Evolutionary conservation across 179 eudicot species (phyloP), one percentile per base, ranked within the genome.

Genomic region (Vitellaria paradoxa): DNA sequence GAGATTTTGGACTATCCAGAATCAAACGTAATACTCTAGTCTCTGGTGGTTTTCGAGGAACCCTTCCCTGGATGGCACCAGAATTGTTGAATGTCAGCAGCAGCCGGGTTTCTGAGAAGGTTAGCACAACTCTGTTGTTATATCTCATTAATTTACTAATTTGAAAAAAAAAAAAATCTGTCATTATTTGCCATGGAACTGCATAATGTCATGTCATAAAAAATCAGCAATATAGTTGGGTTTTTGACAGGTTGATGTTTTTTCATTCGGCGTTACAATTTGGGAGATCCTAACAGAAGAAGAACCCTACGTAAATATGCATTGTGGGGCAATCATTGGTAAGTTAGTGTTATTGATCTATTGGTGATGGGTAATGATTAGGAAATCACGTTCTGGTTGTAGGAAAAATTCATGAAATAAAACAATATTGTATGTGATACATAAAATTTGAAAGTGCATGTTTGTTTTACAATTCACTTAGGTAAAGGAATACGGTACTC

Each of bases 251-350:
- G 99, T 96, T 82, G 99, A 96, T 84, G 98, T 96, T 82, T 96
- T 93, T 82, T 96, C 99, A 65, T 96, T 92, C 76, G 99, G 96
- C 82, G 93, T 96, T 64, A 83, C 92, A 59, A 78, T 96, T 94
- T 96, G 99, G 98, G 99, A 96, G 87, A 92, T 96, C 76, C 79
- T 96, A 79, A 96, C 98, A 10, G 99, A 92, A 24, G 97, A 96
- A 76, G 98, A 91, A 84, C 99, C 99, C 62, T 96, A 96, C 78
- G 93, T 92, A 72, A 92, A 93, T 76, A 96, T 96, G 99, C 98
- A 96, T 79, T 93, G 95, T 77, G 98, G 98, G 64, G 91, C 98
- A 77, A 96, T 96, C 86, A 96, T 96, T 76, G 99, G 99, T 93
- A 82, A 85, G 83, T 40, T 45, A 47, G 52, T 14, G 7, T 14